These are phyloP conservation scores for Cladophialophora immunda DNA, from an alignment of 2,329 filamentous ascomycete species.

Conservation along the genomic window DNA sequence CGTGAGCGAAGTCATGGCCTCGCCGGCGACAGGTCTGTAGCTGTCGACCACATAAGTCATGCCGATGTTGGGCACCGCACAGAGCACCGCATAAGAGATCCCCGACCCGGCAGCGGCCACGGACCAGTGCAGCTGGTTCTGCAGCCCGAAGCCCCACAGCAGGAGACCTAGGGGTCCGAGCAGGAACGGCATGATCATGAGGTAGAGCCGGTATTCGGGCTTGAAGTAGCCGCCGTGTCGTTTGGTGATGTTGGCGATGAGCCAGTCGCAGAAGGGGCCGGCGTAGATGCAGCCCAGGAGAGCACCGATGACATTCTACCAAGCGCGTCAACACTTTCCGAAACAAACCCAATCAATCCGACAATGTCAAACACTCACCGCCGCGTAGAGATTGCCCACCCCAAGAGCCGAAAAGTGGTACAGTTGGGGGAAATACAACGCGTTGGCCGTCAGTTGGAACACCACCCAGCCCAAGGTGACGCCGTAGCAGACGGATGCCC, in stretches of 20 bases:
- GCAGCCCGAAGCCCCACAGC: constrained; percentile 64
- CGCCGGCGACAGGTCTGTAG: constrained; percentile 17
- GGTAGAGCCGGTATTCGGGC: constrained; percentile 87
- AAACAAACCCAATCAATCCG: constrained; percentile 52
- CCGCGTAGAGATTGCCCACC: constrained; percentile 24
- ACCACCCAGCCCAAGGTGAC: no score
- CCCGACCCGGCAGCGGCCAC: constrained; percentile 20
- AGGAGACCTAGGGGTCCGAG: constrained; percentile 84
- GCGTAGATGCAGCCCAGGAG: constrained; percentile 89
- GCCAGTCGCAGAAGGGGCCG: constrained; percentile 82
- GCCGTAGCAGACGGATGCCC: no score
- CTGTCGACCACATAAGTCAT: constrained; percentile 30
- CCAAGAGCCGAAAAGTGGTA: constrained; percentile 16
- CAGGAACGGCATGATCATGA: constrained; percentile 80
- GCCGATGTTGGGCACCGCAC: constrained; percentile 19
- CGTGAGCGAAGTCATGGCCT: constrained; percentile 27
- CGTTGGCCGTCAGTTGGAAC: constrained; percentile 12
- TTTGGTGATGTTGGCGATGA: constrained; percentile 80
- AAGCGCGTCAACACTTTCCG: not conserved
- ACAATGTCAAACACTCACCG: constrained; percentile 47
- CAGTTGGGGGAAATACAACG: constrained; percentile 8
- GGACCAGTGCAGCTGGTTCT: constrained; percentile 12
- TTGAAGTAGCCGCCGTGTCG: constrained; percentile 91
- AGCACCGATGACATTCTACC: constrained; percentile 71
- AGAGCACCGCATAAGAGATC: constrained; percentile 23